Percentiles rank a stretch among this genome's conserved stretches.
Conservation (phyloP, 345 rosid species). For the Syzygium aromaticum region DNA sequence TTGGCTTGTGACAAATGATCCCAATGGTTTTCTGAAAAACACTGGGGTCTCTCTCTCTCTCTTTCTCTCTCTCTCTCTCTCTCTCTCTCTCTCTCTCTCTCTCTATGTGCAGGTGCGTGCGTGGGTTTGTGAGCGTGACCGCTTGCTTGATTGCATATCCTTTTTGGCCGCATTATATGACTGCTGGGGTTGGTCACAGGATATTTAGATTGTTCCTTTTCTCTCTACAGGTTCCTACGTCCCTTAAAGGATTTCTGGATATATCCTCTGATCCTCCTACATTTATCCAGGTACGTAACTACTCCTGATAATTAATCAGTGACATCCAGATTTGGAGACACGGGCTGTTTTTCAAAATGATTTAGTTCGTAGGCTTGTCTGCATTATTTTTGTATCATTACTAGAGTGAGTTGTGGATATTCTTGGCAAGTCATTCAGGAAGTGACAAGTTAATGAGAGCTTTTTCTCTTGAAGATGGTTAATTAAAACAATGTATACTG, state of each 20-base stretch:
- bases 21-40: slow-evolving; percentile 34
- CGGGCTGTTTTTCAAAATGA: background rate
- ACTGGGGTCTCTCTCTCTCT: slow-evolving; percentile 29
- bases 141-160: background rate
- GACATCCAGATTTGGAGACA: background rate
- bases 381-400: background rate
- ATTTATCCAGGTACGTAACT: slow-evolving; percentile 36
- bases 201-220: background rate
- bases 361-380: background rate
- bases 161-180: background rate
- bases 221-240: slow-evolving; percentile 23
- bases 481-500: background rate
- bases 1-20: slow-evolving; percentile 57
- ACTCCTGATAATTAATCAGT: background rate
- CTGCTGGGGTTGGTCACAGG: background rate
- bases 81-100: background rate
- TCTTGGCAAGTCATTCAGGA: background rate
- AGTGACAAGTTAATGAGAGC: background rate
- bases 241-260: slow-evolving; percentile 24
- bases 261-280: slow-evolving; percentile 32
- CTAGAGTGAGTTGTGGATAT: background rate
- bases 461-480: background rate
- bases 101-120: too few species aligned
- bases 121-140: background rate
- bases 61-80: background rate